Percentiles rank a stretch among this genome's conserved stretches.
Evolutionary conservation across 208 protist genomes (phyloP).

Genomic region (Vickermania spadyakhi): DNA sequence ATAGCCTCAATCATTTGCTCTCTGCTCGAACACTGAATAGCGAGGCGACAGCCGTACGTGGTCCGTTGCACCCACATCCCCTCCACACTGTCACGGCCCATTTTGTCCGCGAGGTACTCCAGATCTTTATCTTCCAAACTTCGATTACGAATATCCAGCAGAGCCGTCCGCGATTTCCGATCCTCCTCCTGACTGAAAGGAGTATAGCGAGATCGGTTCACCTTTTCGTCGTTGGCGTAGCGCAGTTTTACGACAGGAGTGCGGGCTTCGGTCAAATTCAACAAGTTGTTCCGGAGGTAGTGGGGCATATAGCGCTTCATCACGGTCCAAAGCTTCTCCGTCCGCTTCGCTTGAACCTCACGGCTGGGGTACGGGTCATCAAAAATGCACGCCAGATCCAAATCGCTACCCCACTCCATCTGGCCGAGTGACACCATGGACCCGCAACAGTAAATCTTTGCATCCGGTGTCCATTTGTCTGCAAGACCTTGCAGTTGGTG

Average conservation of each 20-base stretch:
- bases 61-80: slow-evolving; percentile 83
- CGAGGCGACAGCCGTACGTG: slow-evolving; percentile 73
- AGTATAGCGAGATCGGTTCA: slow-evolving; percentile 59
- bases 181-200: slow-evolving; percentile 79
- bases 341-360: slow-evolving; percentile 70
- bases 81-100: slow-evolving; percentile 71
- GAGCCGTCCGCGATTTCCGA: slow-evolving; percentile 69
- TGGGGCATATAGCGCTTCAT: slow-evolving; percentile 83
- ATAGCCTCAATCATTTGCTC: slow-evolving; percentile 83
- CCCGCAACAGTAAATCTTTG: slow-evolving; percentile 85
- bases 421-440: slow-evolving; percentile 82
- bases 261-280: slow-evolving; percentile 66
- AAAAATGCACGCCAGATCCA: slow-evolving; percentile 86
- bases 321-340: slow-evolving; percentile 81
- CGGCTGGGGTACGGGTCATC: slow-evolving; percentile 80
- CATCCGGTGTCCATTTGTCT: slow-evolving; percentile 85
- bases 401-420: slow-evolving; percentile 88
- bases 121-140: slow-evolving; percentile 52
- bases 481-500: slow-evolving; percentile 78
- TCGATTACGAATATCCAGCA: slow-evolving; percentile 72
- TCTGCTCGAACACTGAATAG: slow-evolving; percentile 65
- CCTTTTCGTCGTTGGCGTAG: slow-evolving; percentile 76
- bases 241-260: slow-evolving; percentile 84
- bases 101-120: slow-evolving; percentile 73
- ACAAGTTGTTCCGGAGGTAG: slow-evolving; percentile 64